Evolutionary conservation across 1,139 yeast genomes (phyloP), one percentile per base, ranked within the genome.

Genomic region (Zygotorulaspora mrakii): DNA sequence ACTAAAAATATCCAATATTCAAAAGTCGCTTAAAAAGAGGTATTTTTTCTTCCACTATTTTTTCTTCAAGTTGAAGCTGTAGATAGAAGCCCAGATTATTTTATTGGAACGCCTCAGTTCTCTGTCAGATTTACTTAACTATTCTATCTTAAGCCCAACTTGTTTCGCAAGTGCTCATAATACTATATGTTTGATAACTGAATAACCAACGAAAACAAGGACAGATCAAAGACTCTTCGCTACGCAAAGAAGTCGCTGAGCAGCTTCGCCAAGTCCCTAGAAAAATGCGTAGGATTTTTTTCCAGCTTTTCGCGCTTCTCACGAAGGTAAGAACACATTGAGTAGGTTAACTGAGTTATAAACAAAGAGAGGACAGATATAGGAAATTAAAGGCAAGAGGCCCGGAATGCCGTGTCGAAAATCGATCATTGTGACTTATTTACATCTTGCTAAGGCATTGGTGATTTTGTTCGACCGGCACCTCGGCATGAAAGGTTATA

Each of bases 401-500:
- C n/a, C n/a, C n/a, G n/a, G n/a, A n/a, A n/a, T n/a, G n/a, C n/a
- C n/a, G n/a, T n/a, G 9, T 9, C 22, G 22, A 20, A 9, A 9
- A 20, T 20, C 22, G 6, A n/a, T 16, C 12, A 5, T 5, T 3
- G 20, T 9, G 5, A 12, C 18, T 16, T 3, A 3, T 9, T 16
- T 21, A 21, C n/a, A 26, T 18, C 27, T 38, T 38, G 37, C 31
- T 38, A 10, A 38, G 14, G 20, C 31, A 37, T 7, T 31, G 17
- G 12, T 26, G 25, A 14, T 33, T 13, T 16, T 32, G 27, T 12
- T 35, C 40, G 6, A 14, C 21, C 12, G 42, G 33, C 3, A 26
- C 14, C 9, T 27, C 26, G 23, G 12, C 5, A 7, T 17, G 39
- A 10, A 40, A 21, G 5, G 20, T 83, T 10, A 46, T 10, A 17